phyloP scores from a whole-genome alignment of 2,329 filamentous ascomycete genomes.

The Trichoderma koningii region DNA sequence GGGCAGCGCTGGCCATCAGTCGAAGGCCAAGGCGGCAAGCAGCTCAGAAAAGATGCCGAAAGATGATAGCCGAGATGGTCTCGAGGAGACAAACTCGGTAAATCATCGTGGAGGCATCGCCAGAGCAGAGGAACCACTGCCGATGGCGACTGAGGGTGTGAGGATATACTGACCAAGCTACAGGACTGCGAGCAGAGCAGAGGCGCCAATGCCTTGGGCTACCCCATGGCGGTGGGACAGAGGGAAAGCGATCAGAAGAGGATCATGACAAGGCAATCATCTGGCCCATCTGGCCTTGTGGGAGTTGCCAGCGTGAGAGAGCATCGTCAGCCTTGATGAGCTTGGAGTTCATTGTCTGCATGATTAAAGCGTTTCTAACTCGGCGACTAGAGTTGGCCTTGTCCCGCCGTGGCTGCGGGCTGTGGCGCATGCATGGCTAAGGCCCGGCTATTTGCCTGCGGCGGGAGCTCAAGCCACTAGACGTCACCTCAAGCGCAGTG shows the following conservation, averaged over 20 bases:
- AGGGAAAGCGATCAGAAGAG: neutral
- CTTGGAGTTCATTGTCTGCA: slow-evolving; percentile 22
- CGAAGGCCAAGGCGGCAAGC: slow-evolving; percentile 8
- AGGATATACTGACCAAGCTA: slow-evolving; percentile 22
- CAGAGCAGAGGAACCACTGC: neutral
- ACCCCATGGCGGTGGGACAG: neutral
- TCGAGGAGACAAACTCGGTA: neutral
- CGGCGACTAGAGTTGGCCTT: slow-evolving; percentile 30
- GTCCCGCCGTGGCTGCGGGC: slow-evolving; percentile 32
- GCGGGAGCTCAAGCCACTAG: neutral
- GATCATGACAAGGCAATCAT: neutral
- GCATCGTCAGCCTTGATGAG: slow-evolving; percentile 16
- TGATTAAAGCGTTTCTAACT: slow-evolving; percentile 16
- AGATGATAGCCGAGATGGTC: neutral
- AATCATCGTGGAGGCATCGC: neutral
- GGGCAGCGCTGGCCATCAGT: slow-evolving; percentile 9
- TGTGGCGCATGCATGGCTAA: slow-evolving; percentile 23
- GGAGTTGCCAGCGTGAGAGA: slow-evolving; percentile 12
- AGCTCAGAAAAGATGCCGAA: neutral
- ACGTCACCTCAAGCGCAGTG: neutral
- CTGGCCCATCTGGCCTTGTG: neutral
- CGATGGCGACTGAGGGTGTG: neutral
- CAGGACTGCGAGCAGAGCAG: slow-evolving; percentile 4
- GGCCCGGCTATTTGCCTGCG: slow-evolving; percentile 17
- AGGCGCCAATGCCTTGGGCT: slow-evolving; percentile 3